Conservation (phyloP, 495 filamentous ascomycete species). For the Annulohypoxylon stygium region DNA sequence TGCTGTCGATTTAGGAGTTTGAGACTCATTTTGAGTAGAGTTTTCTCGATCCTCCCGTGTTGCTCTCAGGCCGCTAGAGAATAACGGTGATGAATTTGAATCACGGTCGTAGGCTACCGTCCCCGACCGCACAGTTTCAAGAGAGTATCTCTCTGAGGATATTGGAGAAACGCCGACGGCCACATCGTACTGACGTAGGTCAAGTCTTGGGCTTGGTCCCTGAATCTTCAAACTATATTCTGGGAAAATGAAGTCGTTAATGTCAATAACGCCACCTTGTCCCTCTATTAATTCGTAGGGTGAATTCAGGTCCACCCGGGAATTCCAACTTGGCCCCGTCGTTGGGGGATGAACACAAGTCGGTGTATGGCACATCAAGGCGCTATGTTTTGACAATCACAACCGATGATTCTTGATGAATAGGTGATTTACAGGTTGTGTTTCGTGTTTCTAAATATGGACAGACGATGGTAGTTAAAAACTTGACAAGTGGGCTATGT, state of each 20-base stretch:
- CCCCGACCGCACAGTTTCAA: not conserved
- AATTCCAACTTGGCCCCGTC: slow-evolving; percentile 26
- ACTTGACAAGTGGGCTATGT: slow-evolving; percentile 1
- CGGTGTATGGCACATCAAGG: slow-evolving; percentile 37
- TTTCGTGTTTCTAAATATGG: slow-evolving; percentile 7
- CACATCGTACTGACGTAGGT: slow-evolving; percentile 23
- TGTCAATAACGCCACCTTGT: slow-evolving; percentile 10
- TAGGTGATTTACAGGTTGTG: slow-evolving; percentile 23
- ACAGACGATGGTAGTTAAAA: slow-evolving; percentile 1
- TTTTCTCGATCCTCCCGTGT: not conserved
- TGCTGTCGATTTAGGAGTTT: not conserved
- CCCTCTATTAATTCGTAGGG: slow-evolving; percentile 12
- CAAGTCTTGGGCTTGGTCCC: slow-evolving; percentile 21
- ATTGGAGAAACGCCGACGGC: slow-evolving; percentile 18
- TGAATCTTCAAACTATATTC: slow-evolving; percentile 31
- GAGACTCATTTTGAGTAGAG: slow-evolving; percentile 4
- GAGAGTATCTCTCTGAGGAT: slow-evolving; percentile 20
- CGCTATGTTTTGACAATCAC: slow-evolving; percentile 14
- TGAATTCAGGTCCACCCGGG: slow-evolving; percentile 20
- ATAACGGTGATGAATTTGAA: slow-evolving; percentile 9
- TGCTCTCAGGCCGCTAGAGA: slow-evolving; percentile 3
- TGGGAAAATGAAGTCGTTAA: slow-evolving; percentile 8
- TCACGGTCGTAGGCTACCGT: not conserved
- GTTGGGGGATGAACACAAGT: slow-evolving; percentile 21
- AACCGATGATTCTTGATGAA: slow-evolving; percentile 13